Percentiles rank a stretch among this genome's conserved stretches.
These are phyloP conservation scores for Escovopsis sp. DNA, from an alignment of 2,329 filamentous ascomycete genomes.

Conservation along the genomic window DNA sequence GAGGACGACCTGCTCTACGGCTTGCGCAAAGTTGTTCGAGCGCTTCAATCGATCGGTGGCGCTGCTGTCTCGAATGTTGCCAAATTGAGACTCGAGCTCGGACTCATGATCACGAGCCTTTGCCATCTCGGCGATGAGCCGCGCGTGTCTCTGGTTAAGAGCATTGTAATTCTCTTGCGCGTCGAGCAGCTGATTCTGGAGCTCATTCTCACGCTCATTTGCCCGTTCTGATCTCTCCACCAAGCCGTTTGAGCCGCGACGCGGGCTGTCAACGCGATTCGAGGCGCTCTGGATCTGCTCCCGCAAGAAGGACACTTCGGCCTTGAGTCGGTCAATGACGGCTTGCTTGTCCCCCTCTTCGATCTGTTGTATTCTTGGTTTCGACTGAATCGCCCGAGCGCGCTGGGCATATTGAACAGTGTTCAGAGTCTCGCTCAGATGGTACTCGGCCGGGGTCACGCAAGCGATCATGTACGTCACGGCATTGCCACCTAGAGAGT, in stretches of 20 bases:
- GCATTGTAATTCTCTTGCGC: slow-evolving; percentile 88
- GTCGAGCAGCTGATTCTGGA: slow-evolving; percentile 88
- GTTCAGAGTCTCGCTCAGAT: slow-evolving; percentile 92
- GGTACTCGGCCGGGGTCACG: slow-evolving; percentile 91
- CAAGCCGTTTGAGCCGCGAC: slow-evolving; percentile 35
- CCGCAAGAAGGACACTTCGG: slow-evolving; percentile 82
- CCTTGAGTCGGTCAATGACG: slow-evolving; percentile 81
- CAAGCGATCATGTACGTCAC: slow-evolving; percentile 99
- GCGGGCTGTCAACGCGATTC: slow-evolving; percentile 36
- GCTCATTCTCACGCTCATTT: slow-evolving; percentile 71
- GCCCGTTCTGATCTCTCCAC: slow-evolving; percentile 63
- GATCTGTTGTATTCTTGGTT: slow-evolving; percentile 85
- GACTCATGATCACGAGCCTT: slow-evolving; percentile 61
- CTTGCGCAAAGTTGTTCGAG: slow-evolving; percentile 89
- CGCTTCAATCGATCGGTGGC: slow-evolving; percentile 81
- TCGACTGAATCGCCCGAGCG: slow-evolving; percentile 91
- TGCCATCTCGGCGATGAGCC: slow-evolving; percentile 83
- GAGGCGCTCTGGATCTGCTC: slow-evolving; percentile 87
- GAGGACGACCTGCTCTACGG: slow-evolving; percentile 87
- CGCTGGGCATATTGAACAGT: slow-evolving; percentile 95
- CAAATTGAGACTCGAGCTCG: slow-evolving; percentile 39
- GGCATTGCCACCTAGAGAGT: slow-evolving; percentile 89
- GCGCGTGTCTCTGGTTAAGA: slow-evolving; percentile 85
- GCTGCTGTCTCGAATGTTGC: slow-evolving; percentile 51
- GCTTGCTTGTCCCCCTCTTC: slow-evolving; percentile 92